phyloP scores from a whole-genome alignment of 192 early-diverging fungal species.

The Entophlyctis luteolus region DNA sequence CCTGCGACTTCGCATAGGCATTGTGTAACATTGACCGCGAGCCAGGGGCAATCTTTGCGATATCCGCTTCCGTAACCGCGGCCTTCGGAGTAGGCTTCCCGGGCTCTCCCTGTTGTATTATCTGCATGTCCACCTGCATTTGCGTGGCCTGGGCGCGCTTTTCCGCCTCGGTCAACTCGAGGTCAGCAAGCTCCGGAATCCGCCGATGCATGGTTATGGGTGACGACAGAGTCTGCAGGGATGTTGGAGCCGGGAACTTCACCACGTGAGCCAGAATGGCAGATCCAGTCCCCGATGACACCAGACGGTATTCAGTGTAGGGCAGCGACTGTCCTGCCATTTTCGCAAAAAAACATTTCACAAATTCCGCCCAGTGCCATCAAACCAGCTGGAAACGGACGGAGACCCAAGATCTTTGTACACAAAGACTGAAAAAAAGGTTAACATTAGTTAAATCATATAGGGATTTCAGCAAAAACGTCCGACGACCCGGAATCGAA shows the following conservation, averaged over 20 bases:
- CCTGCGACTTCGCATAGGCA: neutral
- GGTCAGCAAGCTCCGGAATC: conserved; percentile 26
- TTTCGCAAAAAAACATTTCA: too few relatives aligned
- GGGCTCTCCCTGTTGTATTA: neutral
- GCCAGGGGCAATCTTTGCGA: conserved; percentile 4
- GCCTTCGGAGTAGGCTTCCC: neutral
- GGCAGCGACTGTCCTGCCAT: neutral
- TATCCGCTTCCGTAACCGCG: neutral
- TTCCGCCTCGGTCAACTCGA: neutral
- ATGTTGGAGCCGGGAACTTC: conserved; percentile 18
- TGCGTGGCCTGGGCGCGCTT: neutral
- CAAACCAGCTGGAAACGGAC: too few relatives aligned
- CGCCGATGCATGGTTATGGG: conserved; percentile 35
- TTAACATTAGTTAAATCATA: too few relatives aligned
- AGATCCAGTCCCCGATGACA: neutral
- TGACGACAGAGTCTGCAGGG: conserved; percentile 21
- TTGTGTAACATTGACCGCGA: conserved; percentile 3
- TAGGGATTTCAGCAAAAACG: too few relatives aligned
- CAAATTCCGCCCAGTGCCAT: too few relatives aligned
- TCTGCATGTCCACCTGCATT: neutral
- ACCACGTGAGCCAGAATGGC: conserved; percentile 36
- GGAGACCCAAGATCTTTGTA: too few relatives aligned
- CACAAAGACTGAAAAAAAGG: too few relatives aligned
- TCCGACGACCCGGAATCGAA: too few relatives aligned
- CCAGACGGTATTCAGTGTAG: conserved; percentile 22